Percentiles rank a stretch among this genome's conserved stretches.
Conservation (phyloP, 2,329 filamentous ascomycete species). For the Boeremia lycopersici region DNA sequence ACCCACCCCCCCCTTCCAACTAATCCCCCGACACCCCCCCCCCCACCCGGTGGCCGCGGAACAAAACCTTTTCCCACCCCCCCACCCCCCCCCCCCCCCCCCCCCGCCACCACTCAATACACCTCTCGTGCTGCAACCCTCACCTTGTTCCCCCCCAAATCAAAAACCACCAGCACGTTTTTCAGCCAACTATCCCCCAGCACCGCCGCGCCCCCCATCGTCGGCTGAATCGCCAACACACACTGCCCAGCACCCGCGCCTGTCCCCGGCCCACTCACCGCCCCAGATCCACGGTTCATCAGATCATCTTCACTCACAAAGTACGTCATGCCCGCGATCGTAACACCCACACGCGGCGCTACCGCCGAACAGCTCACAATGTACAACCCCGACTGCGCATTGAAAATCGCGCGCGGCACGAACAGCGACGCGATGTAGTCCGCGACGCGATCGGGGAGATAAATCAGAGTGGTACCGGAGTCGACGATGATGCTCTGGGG, state of each 20-base stretch:
- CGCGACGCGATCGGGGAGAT: constrained; percentile 27
- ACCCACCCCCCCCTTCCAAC: too few species aligned
- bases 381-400: constrained; percentile 12
- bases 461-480: constrained; percentile 32
- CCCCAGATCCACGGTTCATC: constrained; percentile 20
- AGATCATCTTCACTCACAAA: constrained; percentile 26
- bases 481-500: constrained; percentile 31
- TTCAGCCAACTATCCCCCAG: constrained; percentile 55
- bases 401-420: constrained; percentile 24
- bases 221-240: constrained; percentile 27
- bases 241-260: constrained; percentile 12
- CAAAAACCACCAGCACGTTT: constrained; percentile 56
- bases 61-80: too few species aligned
- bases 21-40: too few species aligned
- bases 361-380: constrained; percentile 22
- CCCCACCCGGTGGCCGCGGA: too few species aligned
- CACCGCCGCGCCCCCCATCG: constrained; percentile 21
- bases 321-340: constrained; percentile 21
- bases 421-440: constrained; percentile 29
- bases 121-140: constrained; percentile 44
- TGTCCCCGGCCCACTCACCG: constrained; percentile 12
- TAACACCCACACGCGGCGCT: constrained; percentile 28
- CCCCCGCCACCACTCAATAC: not conserved
- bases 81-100: not conserved
- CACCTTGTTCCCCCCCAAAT: constrained; percentile 51